A percentile compares a stretch with the other conserved stretches of the same genome.
These are phyloP conservation scores for Taxawa tesnikishii DNA, from an alignment of 2,329 filamentous ascomycete species.

Conservation along the genomic window DNA sequence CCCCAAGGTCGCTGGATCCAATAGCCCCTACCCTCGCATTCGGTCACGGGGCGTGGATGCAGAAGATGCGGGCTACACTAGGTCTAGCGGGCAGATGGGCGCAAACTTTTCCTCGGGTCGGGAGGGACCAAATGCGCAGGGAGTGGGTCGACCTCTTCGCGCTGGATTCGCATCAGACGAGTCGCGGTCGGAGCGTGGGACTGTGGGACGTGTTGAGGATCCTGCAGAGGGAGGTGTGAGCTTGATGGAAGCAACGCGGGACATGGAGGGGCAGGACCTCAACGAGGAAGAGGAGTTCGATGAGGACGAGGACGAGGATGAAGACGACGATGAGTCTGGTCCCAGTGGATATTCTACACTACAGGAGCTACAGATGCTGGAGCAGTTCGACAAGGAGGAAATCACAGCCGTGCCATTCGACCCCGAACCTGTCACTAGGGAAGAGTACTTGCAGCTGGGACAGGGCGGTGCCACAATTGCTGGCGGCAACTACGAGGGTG, in stretches of 20 bases:
- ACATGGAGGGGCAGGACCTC: not conserved
- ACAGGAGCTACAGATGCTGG: conserved; percentile 9
- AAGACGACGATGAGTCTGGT: conserved; percentile 5
- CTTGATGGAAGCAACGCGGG: not conserved
- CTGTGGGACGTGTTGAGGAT: conserved; percentile 3
- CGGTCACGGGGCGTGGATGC: conserved; percentile 5
- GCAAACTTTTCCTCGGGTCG: conserved; percentile 9
- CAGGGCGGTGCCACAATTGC: conserved; percentile 14
- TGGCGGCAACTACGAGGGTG: conserved; percentile 12
- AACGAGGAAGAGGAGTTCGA: conserved; percentile 3
- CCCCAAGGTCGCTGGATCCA: conserved; percentile 1
- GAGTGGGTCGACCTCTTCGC: conserved; percentile 4
- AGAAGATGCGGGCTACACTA: conserved; percentile 6
- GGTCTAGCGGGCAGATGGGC: conserved; percentile 11
- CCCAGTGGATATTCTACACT: conserved; percentile 5
- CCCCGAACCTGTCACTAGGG: conserved; percentile 4
- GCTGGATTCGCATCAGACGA: conserved; percentile 2
- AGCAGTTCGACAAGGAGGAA: conserved; percentile 10
- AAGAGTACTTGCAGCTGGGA: conserved; percentile 10
- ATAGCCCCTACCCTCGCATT: conserved; percentile 2
- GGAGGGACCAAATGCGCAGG: conserved; percentile 13
- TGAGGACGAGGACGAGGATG: not conserved
- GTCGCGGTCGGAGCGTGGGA: conserved; percentile 6
- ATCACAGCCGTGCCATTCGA: conserved; percentile 8
- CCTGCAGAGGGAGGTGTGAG: conserved; percentile 1